A percentile compares a stretch with the other conserved stretches of the same genome.
Conservation (phyloP, 2,329 filamentous ascomycete species). For the Trichoderma asperellum region DNA sequence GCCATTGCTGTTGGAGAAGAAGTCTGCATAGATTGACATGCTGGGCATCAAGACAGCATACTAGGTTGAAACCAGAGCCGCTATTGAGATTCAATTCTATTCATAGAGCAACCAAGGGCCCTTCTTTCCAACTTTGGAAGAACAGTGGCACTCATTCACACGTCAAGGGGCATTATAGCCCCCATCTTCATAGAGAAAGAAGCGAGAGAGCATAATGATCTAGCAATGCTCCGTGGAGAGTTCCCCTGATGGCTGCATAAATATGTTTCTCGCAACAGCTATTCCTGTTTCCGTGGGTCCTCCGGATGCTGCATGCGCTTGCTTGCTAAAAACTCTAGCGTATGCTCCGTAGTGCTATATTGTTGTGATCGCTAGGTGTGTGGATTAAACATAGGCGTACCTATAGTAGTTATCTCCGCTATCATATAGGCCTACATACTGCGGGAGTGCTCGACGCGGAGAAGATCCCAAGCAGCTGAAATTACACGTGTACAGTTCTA, state of each 20-base stretch:
- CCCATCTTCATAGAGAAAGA: neutral
- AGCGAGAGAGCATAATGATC: neutral
- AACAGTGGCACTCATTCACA: neutral
- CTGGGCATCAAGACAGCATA: neutral
- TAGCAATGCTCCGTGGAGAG: neutral
- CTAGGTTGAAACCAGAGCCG: neutral
- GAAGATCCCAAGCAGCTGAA: neutral
- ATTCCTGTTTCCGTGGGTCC: conserved; percentile 3
- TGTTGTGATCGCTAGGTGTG: neutral
- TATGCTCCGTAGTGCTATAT: neutral
- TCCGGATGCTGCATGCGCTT: neutral
- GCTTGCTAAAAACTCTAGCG: neutral
- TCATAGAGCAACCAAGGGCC: neutral
- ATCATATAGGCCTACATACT: neutral
- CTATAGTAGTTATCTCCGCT: neutral
- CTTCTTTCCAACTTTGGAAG: too few relatives aligned
- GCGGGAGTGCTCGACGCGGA: neutral
- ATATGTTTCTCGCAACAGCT: neutral
- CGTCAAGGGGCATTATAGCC: neutral
- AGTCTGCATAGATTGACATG: neutral
- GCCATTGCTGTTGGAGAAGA: too few relatives aligned
- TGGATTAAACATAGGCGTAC: neutral
- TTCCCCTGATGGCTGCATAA: neutral
- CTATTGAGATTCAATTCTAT: neutral
- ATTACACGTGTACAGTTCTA: neutral